These are phyloP conservation scores for Fagopyrum tataricum DNA, from an alignment of 148 eudicot genomes.

Conservation along the genomic window DNA sequence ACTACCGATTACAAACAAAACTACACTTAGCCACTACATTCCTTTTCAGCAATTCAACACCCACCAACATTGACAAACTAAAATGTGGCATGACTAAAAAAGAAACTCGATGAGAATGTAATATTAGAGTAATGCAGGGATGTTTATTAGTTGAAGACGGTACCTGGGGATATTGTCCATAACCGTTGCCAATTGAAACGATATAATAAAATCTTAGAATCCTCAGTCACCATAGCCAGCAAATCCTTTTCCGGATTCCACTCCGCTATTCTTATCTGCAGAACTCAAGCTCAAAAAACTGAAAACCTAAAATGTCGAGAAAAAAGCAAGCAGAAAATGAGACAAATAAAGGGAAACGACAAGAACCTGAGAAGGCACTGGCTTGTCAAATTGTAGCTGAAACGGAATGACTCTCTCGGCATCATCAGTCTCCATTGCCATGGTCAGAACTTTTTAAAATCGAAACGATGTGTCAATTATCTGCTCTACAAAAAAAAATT, in stretches of 20 bases:
- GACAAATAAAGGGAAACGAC: background rate
- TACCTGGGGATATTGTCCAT: constrained; percentile 87
- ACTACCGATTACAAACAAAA: too few relatives aligned
- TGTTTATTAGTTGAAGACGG: background rate
- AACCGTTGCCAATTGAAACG: constrained; percentile 99
- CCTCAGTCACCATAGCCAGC: constrained; percentile 98
- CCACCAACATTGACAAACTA: background rate
- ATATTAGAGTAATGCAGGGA: background rate
- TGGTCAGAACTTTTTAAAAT: background rate
- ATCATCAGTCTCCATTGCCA: constrained; percentile 61
- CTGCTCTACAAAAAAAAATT: background rate
- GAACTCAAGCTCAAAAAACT: background rate
- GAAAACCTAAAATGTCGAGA: constrained; percentile 5
- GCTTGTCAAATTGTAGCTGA: constrained; percentile 96
- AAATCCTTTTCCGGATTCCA: constrained; percentile 99
- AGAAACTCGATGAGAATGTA: background rate
- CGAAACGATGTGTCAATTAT: background rate
- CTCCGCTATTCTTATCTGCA: constrained; percentile 73
- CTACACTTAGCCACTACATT: too few relatives aligned
- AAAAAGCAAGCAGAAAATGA: background rate
- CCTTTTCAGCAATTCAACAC: too few relatives aligned
- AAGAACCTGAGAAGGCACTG: constrained; percentile 76
- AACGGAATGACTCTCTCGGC: constrained; percentile 57
- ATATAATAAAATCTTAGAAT: constrained; percentile 77
- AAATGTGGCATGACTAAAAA: background rate